phyloP scores from a whole-genome alignment of 2,329 filamentous ascomycete genomes.

The Fusarium sublunatum region DNA sequence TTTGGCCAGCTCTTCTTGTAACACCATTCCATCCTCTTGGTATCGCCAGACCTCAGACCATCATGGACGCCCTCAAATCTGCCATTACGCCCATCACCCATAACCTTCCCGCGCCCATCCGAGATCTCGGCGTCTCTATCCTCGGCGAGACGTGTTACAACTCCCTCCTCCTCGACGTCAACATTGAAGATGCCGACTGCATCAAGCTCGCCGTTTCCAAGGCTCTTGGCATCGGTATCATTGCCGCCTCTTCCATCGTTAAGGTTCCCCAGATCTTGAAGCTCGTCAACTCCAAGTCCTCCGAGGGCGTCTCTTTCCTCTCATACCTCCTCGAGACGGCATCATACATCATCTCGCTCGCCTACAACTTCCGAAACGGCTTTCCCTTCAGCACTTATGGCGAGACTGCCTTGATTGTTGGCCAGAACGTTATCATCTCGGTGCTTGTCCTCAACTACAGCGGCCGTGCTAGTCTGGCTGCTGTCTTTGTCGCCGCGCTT shows the following conservation, averaged over 20 bases:
- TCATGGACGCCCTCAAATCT: constrained; percentile 71
- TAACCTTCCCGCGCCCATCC: constrained; percentile 78
- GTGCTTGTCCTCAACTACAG: constrained; percentile 87
- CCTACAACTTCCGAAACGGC: constrained; percentile 89
- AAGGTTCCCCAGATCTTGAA: constrained; percentile 98
- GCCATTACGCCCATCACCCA: constrained; percentile 76
- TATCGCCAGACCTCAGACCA: constrained; percentile 16
- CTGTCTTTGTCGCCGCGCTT: constrained; percentile 81
- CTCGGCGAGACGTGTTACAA: constrained; percentile 88
- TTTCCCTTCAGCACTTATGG: constrained; percentile 98
- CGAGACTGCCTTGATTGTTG: constrained; percentile 90
- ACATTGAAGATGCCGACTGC: constrained; percentile 80
- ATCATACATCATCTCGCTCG: constrained; percentile 87
- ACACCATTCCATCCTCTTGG: not conserved
- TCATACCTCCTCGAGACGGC: constrained; percentile 93
- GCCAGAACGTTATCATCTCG: constrained; percentile 91
- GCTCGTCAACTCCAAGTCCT: constrained; percentile 82
- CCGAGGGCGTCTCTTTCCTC: constrained; percentile 86
- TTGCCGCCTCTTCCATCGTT: constrained; percentile 88
- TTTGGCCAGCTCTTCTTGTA: constrained; percentile 2
- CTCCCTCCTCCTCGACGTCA: constrained; percentile 84
- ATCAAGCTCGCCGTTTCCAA: constrained; percentile 92
- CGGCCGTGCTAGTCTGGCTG: constrained; percentile 74
- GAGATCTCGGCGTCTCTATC: constrained; percentile 79
- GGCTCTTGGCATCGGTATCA: constrained; percentile 91